A percentile compares a stretch with the other conserved stretches of the same genome.
These are phyloP conservation scores for Trichoderma koningiopsis DNA, from an alignment of 2,329 filamentous ascomycete genomes.

Conservation along the genomic window DNA sequence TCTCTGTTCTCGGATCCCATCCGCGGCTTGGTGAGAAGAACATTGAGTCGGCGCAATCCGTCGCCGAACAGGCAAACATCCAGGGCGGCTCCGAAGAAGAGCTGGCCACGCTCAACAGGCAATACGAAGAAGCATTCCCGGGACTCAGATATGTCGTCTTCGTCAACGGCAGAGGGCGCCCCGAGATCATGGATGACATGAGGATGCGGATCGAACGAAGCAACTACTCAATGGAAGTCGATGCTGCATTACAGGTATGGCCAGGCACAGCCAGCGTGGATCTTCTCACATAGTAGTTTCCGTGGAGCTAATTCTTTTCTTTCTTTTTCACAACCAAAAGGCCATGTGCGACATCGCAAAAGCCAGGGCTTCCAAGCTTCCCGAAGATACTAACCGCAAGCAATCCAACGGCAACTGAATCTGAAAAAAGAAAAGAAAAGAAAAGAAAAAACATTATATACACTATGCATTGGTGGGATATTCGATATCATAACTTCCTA, in stretches of 20 bases:
- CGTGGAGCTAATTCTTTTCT: neutral
- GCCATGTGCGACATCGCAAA: slow-evolving; percentile 92
- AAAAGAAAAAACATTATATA: slow-evolving; percentile 4
- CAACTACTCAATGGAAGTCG: slow-evolving; percentile 67
- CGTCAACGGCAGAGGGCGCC: slow-evolving; percentile 77
- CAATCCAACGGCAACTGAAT: slow-evolving; percentile 19
- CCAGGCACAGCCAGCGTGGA: neutral
- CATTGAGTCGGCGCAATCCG: slow-evolving; percentile 78
- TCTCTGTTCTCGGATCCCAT: slow-evolving; percentile 76
- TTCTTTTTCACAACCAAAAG: slow-evolving; percentile 44
- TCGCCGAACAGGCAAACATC: slow-evolving; percentile 79
- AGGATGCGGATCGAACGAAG: slow-evolving; percentile 68
- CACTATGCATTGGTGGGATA: slow-evolving; percentile 12
- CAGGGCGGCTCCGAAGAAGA: slow-evolving; percentile 62
- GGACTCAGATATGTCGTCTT: slow-evolving; percentile 89
- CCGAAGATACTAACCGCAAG: slow-evolving; percentile 21
- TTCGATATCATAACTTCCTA: slow-evolving; percentile 18
- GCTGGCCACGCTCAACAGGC: slow-evolving; percentile 66
- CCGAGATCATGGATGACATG: slow-evolving; percentile 83
- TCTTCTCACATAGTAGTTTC: neutral
- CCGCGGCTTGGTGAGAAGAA: slow-evolving; percentile 81
- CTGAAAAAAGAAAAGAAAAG: neutral
- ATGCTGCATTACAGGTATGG: slow-evolving; percentile 72
- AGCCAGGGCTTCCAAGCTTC: slow-evolving; percentile 71
- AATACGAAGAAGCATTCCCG: slow-evolving; percentile 81